Conservation (phyloP, 2,329 filamentous ascomycete species). For the Madurella fahalii region DNA sequence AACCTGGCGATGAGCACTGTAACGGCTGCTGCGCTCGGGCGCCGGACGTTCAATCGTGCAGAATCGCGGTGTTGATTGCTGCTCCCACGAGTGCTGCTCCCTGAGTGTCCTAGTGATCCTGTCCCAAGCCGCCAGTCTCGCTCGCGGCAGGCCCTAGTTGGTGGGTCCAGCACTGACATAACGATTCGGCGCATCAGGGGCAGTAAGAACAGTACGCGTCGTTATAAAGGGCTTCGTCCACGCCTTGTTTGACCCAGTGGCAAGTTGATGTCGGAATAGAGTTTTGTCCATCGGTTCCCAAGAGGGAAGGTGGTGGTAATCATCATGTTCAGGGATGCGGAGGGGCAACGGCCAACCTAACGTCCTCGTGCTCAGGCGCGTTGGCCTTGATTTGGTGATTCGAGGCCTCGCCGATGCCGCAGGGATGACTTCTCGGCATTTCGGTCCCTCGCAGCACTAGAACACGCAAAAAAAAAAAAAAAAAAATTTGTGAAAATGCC, state of each 20-base stretch:
- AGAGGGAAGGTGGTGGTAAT: slow-evolving; percentile 13
- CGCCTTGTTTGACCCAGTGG: not conserved
- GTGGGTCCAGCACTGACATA: not conserved
- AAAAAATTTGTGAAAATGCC: too few species aligned
- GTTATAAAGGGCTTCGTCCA: not conserved
- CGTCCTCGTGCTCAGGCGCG: not conserved
- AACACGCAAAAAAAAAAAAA: too few species aligned
- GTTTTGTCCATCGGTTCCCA: not conserved
- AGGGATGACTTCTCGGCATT: too few species aligned
- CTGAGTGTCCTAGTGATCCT: not conserved
- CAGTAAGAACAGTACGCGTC: not conserved
- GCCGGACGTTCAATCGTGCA: too few species aligned
- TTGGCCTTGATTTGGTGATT: not conserved
- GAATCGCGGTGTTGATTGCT: not conserved
- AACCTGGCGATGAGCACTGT: not conserved
- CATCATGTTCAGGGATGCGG: not conserved
- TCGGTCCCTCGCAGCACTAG: too few species aligned
- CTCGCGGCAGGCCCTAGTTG: too few species aligned
- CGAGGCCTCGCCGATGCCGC: too few species aligned
- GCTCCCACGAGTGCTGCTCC: not conserved
- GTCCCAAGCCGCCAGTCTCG: not conserved
- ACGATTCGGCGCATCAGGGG: not conserved
- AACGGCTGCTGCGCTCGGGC: not conserved
- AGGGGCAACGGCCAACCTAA: not conserved
- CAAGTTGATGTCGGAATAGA: slow-evolving; percentile 7